A percentile compares a stretch with the other conserved stretches of the same genome.
Evolutionary conservation across 1,284 basidiomycete genomes (phyloP).

Genomic region (Melampsora americana): DNA sequence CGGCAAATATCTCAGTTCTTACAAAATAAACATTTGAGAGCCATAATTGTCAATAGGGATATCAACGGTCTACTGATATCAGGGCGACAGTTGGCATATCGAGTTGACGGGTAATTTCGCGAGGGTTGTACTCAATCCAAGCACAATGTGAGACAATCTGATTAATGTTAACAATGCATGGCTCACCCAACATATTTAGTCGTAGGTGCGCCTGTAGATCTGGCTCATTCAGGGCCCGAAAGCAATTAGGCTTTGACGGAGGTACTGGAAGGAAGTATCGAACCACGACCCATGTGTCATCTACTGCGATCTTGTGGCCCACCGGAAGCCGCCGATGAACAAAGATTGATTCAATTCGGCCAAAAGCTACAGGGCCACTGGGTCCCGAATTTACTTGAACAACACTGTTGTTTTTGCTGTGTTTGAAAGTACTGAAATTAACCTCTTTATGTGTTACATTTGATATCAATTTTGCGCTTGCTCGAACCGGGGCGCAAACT

Average conservation of each 20-base stretch:
- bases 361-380: neutral
- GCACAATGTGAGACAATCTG: too few relatives aligned
- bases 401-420: neutral
- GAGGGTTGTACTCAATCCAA: too few relatives aligned
- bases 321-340: neutral
- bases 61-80: too few relatives aligned
- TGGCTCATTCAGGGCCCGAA: neutral
- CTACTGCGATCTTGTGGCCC: neutral
- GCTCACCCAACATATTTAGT: too few relatives aligned
- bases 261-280: neutral
- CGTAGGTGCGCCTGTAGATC: too few relatives aligned
- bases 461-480: neutral
- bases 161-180: too few relatives aligned
- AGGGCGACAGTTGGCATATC: too few relatives aligned
- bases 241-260: too few relatives aligned
- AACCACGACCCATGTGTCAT: neutral
- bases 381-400: neutral
- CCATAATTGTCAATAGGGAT: too few relatives aligned
- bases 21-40: too few relatives aligned
- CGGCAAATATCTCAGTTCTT: too few relatives aligned
- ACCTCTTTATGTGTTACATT: neutral
- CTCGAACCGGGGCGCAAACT: neutral
- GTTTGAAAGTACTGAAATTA: neutral
- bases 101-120: too few relatives aligned
- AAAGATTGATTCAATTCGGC: neutral